phyloP scores from a whole-genome alignment of 2,329 filamentous ascomycete genomes.

The Aureobasidium mangrovei region DNA sequence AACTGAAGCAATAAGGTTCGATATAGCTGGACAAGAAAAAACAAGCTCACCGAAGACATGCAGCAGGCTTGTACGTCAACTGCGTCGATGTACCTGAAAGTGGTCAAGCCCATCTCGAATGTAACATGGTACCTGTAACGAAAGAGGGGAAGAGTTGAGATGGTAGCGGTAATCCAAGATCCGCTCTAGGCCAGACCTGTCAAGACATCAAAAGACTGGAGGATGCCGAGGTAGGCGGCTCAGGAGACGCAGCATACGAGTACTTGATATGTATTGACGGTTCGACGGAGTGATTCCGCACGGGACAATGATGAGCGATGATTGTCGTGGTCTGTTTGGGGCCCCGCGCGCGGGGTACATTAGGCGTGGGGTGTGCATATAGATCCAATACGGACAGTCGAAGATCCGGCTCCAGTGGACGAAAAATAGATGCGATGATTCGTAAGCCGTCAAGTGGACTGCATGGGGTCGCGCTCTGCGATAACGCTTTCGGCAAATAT shows the following conservation, averaged over 20 bases:
- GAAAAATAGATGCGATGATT: neutral
- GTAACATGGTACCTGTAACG: neutral
- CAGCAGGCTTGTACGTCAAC: neutral
- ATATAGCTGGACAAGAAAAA: neutral
- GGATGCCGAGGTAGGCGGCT: conserved; percentile 2
- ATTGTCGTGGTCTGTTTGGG: conserved; percentile 1
- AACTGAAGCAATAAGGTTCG: no score
- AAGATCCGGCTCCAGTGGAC: neutral
- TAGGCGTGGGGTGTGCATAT: neutral
- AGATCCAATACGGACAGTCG: neutral
- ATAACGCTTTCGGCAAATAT: no score
- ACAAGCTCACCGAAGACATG: conserved; percentile 8
- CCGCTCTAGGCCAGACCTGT: neutral
- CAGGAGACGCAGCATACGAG: neutral
- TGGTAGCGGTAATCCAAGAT: neutral
- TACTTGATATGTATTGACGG: neutral
- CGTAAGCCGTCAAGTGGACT: neutral
- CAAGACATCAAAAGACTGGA: neutral
- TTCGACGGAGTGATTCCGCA: neutral
- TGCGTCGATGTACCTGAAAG: neutral
- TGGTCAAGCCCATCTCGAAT: neutral
- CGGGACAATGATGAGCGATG: neutral
- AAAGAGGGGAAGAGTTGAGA: neutral
- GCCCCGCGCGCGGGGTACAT: conserved; percentile 1
- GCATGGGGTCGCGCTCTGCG: no score